These are phyloP conservation scores for Bipolaris bicolor DNA, from an alignment of 2,329 filamentous ascomycete species.

Conservation along the genomic window DNA sequence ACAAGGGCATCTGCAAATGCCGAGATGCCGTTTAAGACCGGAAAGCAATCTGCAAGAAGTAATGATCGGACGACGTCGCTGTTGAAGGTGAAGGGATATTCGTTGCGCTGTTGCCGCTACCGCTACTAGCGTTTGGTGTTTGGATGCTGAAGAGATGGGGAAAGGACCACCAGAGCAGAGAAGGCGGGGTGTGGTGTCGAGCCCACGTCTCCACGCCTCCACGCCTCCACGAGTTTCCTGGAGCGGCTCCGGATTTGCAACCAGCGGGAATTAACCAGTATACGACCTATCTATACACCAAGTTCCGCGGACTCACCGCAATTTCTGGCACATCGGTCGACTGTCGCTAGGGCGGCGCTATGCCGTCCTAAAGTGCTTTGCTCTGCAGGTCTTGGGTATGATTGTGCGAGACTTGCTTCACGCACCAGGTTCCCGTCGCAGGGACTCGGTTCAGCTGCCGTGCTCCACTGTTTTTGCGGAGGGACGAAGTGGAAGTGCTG, in stretches of 20 bases:
- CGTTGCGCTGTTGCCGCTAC: constrained; percentile 4
- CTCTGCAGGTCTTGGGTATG: constrained; percentile 5
- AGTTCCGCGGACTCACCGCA: not conserved
- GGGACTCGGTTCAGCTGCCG: constrained; percentile 20
- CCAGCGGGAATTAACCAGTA: not conserved
- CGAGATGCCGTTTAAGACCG: constrained; percentile 11
- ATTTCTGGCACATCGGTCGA: constrained; percentile 2
- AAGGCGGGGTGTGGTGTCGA: constrained; percentile 4
- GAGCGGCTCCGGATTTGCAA: constrained; percentile 1
- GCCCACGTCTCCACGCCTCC: constrained; percentile 14
- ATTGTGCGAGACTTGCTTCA: constrained; percentile 7
- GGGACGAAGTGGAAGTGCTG: constrained; percentile 10
- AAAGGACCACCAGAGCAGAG: not conserved
- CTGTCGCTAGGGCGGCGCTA: constrained; percentile 2
- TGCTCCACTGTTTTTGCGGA: constrained; percentile 26
- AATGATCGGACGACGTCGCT: constrained; percentile 9
- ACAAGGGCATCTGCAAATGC: constrained; percentile 7
- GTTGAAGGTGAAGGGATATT: not conserved
- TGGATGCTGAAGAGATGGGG: constrained; percentile 11
- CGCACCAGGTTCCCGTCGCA: constrained; percentile 18
- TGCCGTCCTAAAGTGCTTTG: constrained; percentile 3
- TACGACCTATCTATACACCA: not conserved
- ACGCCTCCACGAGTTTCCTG: constrained; percentile 15
- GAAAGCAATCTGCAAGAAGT: constrained; percentile 5
- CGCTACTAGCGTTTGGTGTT: not conserved